A percentile compares a stretch with the other conserved stretches of the same genome.
Evolutionary conservation across 805 yeast species (phyloP).

Genomic region (Wickerhamiella musiphila): DNA sequence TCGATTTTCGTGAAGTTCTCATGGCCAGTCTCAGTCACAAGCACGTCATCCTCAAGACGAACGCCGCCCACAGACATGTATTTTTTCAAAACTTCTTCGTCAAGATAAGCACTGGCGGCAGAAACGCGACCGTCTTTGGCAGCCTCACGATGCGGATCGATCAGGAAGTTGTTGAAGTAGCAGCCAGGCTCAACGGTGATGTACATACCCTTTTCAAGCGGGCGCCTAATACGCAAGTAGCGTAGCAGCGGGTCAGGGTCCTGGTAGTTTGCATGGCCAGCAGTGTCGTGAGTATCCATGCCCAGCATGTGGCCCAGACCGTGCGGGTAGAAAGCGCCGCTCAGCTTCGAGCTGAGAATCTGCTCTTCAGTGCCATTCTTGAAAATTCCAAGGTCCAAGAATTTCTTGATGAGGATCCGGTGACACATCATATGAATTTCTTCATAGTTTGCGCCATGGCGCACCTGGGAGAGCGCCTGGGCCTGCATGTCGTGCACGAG

Average conservation of each 20-base stretch:
- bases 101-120: constrained; percentile 34
- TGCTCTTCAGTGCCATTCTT: constrained; percentile 39
- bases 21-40: constrained; percentile 57
- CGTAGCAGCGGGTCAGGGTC: constrained; percentile 64
- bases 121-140: constrained; percentile 10
- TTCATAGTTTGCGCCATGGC: constrained; percentile 79
- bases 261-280: constrained; percentile 69
- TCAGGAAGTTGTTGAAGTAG: constrained; percentile 71
- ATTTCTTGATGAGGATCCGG: constrained; percentile 50
- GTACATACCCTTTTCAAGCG: constrained; percentile 58
- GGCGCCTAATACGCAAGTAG: constrained; percentile 68
- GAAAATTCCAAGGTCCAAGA: constrained; percentile 63
- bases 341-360: constrained; percentile 48
- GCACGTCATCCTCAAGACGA: constrained; percentile 83
- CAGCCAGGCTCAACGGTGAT: constrained; percentile 92
- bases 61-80: constrained; percentile 94
- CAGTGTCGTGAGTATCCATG: constrained; percentile 92
- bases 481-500: constrained; percentile 71
- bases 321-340: constrained; percentile 81
- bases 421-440: constrained; percentile 70
- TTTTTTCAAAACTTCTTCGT: constrained; percentile 46
- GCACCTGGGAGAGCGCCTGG: constrained; percentile 49
- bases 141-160: constrained; percentile 45
- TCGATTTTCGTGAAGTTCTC: constrained; percentile 75
- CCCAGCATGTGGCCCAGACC: constrained; percentile 92